Base-by-base conservation (phyloP, 371 early-diverging fungal genomes). In the Nematocida sp. region DNA sequence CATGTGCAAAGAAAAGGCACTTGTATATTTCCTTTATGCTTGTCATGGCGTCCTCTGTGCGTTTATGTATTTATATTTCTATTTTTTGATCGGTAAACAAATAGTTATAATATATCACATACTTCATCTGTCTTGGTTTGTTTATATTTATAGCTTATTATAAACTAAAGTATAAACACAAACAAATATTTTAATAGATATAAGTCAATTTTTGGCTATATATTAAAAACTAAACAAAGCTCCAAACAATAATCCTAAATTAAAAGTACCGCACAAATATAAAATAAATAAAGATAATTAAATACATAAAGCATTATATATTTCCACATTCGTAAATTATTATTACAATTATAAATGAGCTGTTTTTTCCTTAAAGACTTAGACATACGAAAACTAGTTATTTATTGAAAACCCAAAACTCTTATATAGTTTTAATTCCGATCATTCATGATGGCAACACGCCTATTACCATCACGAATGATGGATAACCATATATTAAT, bases 41-140 rank as follows among this genome's bases (percentile, higher is more conserved):
- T 64, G 11, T 27, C 64, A 64, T 64, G 27, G 7, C 23, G 7
- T 13, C 6, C 42, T 15, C 42, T 33, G 1, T 11, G 13, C 64
- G 7, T 7, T 44, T 44, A 6, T 9, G 23, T 64, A 64, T 64
- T 64, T 64, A 64, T 64, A 64, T 33, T 11, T 64, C 42, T 45
- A 6, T 20, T 64, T 64, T 64, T 42, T 64, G 64, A 64, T 64
- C 44, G 18, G 42, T 64, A 64, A 39, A 64, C 64, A 64, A 64
- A 64, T n/a, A 64, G 13, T 15, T 23, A 33, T 11, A 64, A 7
- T 64, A 13, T 64, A 64, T 64, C 64, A 64, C 52, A 13, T 33
- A 40, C 44, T 39, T 44, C 6, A 42, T 20, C 11, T 44, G 33
- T 27, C 11, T 64, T 64, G 27, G 64, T 64, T 33, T 64, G 23